Evolutionary conservation across 306 rosid species (phyloP), one percentile per base, ranked within the genome.

Genomic region (Pyrus betulifolia): DNA sequence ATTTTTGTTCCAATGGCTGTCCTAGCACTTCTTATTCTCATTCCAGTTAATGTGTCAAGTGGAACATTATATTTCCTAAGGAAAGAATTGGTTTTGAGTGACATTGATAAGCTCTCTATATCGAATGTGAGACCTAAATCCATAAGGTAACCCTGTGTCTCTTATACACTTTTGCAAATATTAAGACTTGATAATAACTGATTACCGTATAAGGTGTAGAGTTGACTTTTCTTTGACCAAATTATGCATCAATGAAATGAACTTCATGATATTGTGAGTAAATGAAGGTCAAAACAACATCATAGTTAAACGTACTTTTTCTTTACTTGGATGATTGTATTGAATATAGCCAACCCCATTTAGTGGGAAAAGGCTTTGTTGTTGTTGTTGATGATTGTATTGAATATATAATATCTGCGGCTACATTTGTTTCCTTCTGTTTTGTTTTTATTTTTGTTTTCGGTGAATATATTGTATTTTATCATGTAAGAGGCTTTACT

Each of bases 31-130:
- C 87, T 92, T 75, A 70, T 92, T 69, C 96, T 95, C 72, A 91
- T 95, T 74, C 97, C 97, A 42, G 99, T 95, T 76, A 95, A 95
- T 86, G 92, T 89, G 17, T 95, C 96, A 38, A 91, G 93, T 81
- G 99, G 97, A 74, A 83, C 97, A 68, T 70, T 95, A 27, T 81
- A 81, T 82, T 95, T 92, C 92, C 83, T 92, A 13, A 85, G 69
- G 87, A 92, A 69, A 80, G 99, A 95, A 69, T 78, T 95, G 90
- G 99, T 95, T 38, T 81, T 86, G 79, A 92, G 97, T 76, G 87
- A 95, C 58, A 95, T 95, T 11, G 99, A 95, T 82, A 95, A 88
- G 85, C 97, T 95, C 69, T 95, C 99, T 27, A 92, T 95, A 84
- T 92, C 97, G 21, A 95, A 95, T 84, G 99, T 95, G 75, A 89